Evolutionary conservation across 2,329 filamentous ascomycete species (phyloP), one percentile per base, ranked within the genome.

Genomic region (Beauveria brongniartii): DNA sequence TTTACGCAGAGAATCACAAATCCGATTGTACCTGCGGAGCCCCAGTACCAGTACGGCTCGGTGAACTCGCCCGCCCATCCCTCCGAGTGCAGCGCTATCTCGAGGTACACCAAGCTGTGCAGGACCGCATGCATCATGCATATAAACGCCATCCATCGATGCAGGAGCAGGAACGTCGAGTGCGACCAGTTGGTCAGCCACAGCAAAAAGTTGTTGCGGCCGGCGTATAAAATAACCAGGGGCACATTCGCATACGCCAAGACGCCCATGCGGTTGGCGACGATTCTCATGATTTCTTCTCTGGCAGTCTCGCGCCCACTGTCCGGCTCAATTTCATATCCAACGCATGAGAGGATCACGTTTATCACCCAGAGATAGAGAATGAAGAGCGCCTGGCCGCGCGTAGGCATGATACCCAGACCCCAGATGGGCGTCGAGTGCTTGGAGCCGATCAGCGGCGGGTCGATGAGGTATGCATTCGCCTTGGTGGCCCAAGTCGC

Each of bases 101-200:
- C 64, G 0, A 81, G 69, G 41, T 71, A 73, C 18, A 79, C 66
- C n/a, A 77, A 67, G 0, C 74, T 76, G 67, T 84, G 81, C 0
- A 82, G 51, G 9, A 75, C 66, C 0, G 75, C 77, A 52, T 84
- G 73, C 0, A 81, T 50, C 1, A 74, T 73, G 28, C 71, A 75
- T 8, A 82, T 69, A 24, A 73, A 68, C 0, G 78, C 80, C 1
- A 79, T 68, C 78, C 75, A 80, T 14, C 77, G 74, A 65, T 82
- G 78, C 1, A 80, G 68, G 1, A 80, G 64, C 9, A 80, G 48
- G 63, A 71, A 80, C 1, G 79, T 81, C 1, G 72, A 72, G 61
- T 79, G 74, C 1, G 70, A 73, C 77, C 78, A 80, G 64, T 77
- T 71, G 22, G 80, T 81, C 1, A 80, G 46, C 69, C 74, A 77